Conservation (phyloP, 495 filamentous ascomycete genomes). For the Penicillium pancosmium region DNA sequence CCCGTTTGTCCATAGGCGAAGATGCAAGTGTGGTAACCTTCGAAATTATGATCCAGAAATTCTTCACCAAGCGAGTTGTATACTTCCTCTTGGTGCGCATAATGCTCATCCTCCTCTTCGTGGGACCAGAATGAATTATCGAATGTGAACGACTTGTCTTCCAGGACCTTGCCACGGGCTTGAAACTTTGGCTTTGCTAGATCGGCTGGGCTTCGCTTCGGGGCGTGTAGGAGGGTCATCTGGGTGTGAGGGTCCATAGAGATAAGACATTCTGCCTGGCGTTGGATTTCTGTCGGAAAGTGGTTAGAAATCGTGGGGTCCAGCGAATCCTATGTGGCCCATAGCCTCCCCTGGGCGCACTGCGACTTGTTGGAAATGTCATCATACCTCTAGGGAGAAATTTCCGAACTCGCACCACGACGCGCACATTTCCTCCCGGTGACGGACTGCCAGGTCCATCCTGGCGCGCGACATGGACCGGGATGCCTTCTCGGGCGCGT, state of each 20-base stretch:
- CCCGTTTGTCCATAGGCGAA: slow-evolving; percentile 99
- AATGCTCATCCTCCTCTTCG: slow-evolving; percentile 69
- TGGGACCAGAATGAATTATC: slow-evolving; percentile 99
- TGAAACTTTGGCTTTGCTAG: slow-evolving; percentile 68
- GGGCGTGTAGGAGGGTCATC: slow-evolving; percentile 68
- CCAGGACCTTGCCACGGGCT: slow-evolving; percentile 70
- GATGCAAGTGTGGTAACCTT: slow-evolving; percentile 98
- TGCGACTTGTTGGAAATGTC: slow-evolving; percentile 1
- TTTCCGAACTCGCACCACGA: slow-evolving; percentile 88
- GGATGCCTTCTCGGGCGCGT: slow-evolving; percentile 69
- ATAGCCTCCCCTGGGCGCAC: neutral
- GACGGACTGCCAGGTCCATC: slow-evolving; percentile 40
- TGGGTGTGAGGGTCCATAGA: slow-evolving; percentile 86
- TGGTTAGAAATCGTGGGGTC: slow-evolving; percentile 5
- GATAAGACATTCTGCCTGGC: slow-evolving; percentile 81
- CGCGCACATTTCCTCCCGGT: slow-evolving; percentile 83
- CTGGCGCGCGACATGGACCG: slow-evolving; percentile 38
- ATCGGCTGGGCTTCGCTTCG: slow-evolving; percentile 64
- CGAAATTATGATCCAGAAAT: slow-evolving; percentile 98
- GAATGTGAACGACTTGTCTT: slow-evolving; percentile 92
- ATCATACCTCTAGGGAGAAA: slow-evolving; percentile 83
- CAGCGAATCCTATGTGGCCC: neutral
- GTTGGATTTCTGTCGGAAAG: slow-evolving; percentile 66
- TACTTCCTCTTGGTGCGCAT: slow-evolving; percentile 86
- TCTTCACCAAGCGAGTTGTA: slow-evolving; percentile 95